Evolutionary conservation across 1,139 yeast species (phyloP).

Genomic region (Sugiyamaella neomexicana): DNA sequence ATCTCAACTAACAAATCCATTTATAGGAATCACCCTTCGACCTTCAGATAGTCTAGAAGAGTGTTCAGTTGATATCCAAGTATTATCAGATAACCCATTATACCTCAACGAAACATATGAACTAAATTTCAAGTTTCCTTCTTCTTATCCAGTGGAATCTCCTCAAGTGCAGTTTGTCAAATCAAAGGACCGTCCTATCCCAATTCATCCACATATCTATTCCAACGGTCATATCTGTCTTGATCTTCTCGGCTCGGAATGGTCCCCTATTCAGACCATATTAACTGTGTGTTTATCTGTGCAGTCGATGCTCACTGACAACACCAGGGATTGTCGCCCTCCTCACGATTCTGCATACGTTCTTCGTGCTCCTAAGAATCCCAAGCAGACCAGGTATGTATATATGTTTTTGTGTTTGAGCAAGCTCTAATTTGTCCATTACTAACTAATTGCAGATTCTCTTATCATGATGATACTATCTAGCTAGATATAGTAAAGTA

Average conservation of each 20-base stretch:
- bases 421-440: too few relatives aligned
- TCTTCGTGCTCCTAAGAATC: slow-evolving; percentile 56
- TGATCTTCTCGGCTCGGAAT: slow-evolving; percentile 56
- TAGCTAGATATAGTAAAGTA: slow-evolving; percentile 22
- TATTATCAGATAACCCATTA: slow-evolving; percentile 38
- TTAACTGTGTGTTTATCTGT: slow-evolving; percentile 56
- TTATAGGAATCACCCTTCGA: slow-evolving; percentile 33
- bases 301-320: slow-evolving; percentile 64
- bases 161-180: slow-evolving; percentile 58
- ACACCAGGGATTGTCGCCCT: slow-evolving; percentile 47
- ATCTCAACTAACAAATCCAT: neutral
- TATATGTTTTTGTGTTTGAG: neutral
- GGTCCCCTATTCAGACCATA: slow-evolving; percentile 72
- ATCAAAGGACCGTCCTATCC: slow-evolving; percentile 42
- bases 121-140: slow-evolving; percentile 46
- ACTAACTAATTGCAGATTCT: slow-evolving; percentile 37
- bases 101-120: slow-evolving; percentile 41
- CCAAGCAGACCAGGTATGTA: slow-evolving; percentile 47
- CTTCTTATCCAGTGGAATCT: slow-evolving; percentile 61
- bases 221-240: slow-evolving; percentile 72
- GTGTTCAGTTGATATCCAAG: slow-evolving; percentile 42
- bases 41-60: slow-evolving; percentile 36
- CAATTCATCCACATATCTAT: slow-evolving; percentile 72
- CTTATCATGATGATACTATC: slow-evolving; percentile 50
- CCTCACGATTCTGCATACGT: slow-evolving; percentile 56